Evolutionary conservation across 2,329 filamentous ascomycete genomes (phyloP).

Genomic region (Alternaria longipes): DNA sequence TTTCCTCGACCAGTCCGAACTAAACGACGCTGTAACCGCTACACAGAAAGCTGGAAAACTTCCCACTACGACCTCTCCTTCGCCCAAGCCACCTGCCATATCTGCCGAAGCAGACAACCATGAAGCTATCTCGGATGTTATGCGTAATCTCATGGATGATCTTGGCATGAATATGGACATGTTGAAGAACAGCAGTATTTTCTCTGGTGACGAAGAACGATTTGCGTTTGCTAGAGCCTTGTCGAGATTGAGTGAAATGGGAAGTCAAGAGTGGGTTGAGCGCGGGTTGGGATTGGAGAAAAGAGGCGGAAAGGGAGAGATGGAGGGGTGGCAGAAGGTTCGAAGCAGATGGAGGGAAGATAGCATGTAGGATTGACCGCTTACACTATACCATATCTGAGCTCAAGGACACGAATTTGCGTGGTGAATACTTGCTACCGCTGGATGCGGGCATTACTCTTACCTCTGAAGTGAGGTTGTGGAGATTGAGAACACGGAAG

Average conservation of each 20-base stretch:
- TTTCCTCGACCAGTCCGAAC: constrained; percentile 74
- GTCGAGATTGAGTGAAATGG: constrained; percentile 89
- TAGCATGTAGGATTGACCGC: constrained; percentile 30
- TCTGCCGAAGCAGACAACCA: constrained; percentile 54
- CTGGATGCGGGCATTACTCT: not conserved
- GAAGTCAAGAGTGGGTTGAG: constrained; percentile 93
- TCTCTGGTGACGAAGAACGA: constrained; percentile 92
- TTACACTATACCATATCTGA: not conserved
- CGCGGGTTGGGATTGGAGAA: constrained; percentile 72
- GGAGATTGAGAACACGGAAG: not conserved
- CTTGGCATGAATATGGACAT: constrained; percentile 83
- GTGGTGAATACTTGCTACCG: not conserved
- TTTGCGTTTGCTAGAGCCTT: constrained; percentile 95
- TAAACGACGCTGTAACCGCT: constrained; percentile 57
- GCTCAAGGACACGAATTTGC: not conserved
- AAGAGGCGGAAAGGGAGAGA: constrained; percentile 70
- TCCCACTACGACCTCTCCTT: constrained; percentile 44
- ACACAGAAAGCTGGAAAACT: constrained; percentile 51
- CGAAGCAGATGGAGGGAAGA: constrained; percentile 71
- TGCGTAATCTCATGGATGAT: constrained; percentile 87
- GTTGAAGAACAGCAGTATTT: constrained; percentile 85
- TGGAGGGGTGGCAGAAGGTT: constrained; percentile 71
- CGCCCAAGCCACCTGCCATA: not conserved
- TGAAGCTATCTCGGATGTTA: constrained; percentile 69
- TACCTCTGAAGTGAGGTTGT: not conserved